These are phyloP conservation scores for Podaxis rugospora DNA, from an alignment of 768 basidiomycete species.

Conservation along the genomic window DNA sequence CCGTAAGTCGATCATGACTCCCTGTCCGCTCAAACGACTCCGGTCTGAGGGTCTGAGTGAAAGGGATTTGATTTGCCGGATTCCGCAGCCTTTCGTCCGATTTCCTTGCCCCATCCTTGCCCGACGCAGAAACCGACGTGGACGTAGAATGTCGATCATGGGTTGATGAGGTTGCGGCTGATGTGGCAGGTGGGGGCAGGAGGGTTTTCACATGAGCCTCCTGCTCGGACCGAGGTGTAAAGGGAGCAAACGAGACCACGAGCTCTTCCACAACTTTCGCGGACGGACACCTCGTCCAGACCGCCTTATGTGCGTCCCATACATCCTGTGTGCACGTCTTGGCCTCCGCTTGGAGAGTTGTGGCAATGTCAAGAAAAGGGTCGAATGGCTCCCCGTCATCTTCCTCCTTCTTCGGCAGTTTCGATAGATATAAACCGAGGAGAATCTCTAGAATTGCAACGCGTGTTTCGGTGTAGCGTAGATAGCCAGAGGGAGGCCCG, in stretches of 20 bases:
- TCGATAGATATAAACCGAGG: constrained; percentile 20
- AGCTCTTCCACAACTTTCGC: constrained; percentile 20
- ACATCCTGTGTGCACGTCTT: constrained; percentile 24
- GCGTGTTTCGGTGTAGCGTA: constrained; percentile 25
- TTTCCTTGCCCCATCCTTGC: background rate
- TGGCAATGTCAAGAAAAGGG: constrained; percentile 14
- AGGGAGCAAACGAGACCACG: constrained; percentile 21
- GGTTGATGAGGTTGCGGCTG: background rate
- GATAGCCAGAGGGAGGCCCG: constrained; percentile 26
- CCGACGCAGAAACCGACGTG: background rate
- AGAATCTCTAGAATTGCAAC: constrained; percentile 24
- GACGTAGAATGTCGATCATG: constrained; percentile 1
- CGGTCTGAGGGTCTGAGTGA: background rate
- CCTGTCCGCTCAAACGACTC: constrained; percentile 1
- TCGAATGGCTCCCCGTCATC: background rate
- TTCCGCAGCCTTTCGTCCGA: background rate
- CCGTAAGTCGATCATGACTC: constrained; percentile 6
- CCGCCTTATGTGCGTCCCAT: constrained; percentile 23
- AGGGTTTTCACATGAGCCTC: constrained; percentile 17
- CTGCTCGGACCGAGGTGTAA: constrained; percentile 19
- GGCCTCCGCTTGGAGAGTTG: constrained; percentile 16
- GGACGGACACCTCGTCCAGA: constrained; percentile 19
- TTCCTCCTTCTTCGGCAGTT: constrained; percentile 11
- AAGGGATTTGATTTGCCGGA: background rate
- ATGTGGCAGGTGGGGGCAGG: constrained; percentile 14